Base-by-base conservation (phyloP, 139 green algal genomes). In the Edaphochlamys debaryana region DNA sequence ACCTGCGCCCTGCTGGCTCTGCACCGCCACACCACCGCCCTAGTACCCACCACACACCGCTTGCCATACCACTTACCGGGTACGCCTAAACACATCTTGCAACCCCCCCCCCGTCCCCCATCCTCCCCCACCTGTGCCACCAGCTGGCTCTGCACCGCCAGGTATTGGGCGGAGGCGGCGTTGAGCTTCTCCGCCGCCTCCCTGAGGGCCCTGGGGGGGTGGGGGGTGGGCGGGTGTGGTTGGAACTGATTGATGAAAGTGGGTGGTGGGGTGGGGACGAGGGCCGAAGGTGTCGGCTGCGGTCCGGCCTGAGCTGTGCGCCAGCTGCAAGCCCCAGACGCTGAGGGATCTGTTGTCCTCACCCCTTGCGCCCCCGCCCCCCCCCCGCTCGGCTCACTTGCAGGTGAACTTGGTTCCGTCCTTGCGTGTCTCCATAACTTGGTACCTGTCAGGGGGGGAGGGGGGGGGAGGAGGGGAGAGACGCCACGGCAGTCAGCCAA, bases 331-430 rank as follows among this genome's bases (percentile, higher is more conserved):
- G n/a, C n/a, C n/a, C n/a, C n/a, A n/a, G n/a, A n/a, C n/a, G n/a
- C n/a, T n/a, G n/a, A n/a, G n/a, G n/a, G n/a, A n/a, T n/a, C n/a
- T n/a, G n/a, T n/a, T n/a, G n/a, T n/a, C n/a, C n/a, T n/a, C n/a
- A n/a, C n/a, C n/a, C n/a, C n/a, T n/a, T n/a, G n/a, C n/a, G n/a
- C n/a, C n/a, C n/a, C n/a, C n/a, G n/a, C n/a, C n/a, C n/a, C n/a
- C n/a, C n/a, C n/a, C n/a, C n/a, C n/a, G n/a, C n/a, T n/a, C n/a
- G n/a, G n/a, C n/a, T n/a, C n/a, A n/a, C n/a, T 86, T 80, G 89
- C 87, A 98, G 34, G 95, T 98, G 94, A 99, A 99, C 91, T 98
- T 98, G 63, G 94, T 93, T 64, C 97, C 97, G 84, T 99, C 97
- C 91, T 99, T 99, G 78, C 93, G 90, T 29, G 94, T 96, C 87